Evolutionary conservation across 2,329 filamentous ascomycete genomes (phyloP), one percentile per base, ranked within the genome.

Genomic region (Penicillium carneum): DNA sequence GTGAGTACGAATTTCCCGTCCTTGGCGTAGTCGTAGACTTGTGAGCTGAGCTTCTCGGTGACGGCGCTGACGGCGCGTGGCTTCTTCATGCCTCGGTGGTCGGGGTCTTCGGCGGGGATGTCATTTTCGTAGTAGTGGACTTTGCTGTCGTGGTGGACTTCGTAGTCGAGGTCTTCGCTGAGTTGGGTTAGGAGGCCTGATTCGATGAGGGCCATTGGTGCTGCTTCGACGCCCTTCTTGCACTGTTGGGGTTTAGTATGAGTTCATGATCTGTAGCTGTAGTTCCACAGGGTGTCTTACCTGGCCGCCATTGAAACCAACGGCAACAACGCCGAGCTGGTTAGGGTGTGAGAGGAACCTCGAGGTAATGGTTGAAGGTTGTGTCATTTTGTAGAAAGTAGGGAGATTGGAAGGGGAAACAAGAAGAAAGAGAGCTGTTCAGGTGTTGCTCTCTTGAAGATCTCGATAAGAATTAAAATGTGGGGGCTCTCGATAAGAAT

Each of bases 251-350:
- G 43, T 42, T 61, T 48, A 63, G 58, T 12, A 12, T 45, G 11
- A 14, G 4, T 39, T 34, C 23, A 16, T 38, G 33, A 36, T 23
- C 31, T 50, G n/a, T 39, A 46, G 12, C 29, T 42, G 18, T 53
- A 14, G 51, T 12, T 34, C 38, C 26, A 39, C 18, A 18, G 23
- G 68, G 18, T 42, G 31, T 54, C 84, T 71, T 87, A 95, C 93
- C 87, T 97, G 95, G 59, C 95, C 95, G 68, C 94, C 94, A 56
- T 93, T 96, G 83, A 98, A 99, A 65, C 94, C 94, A 39, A 98
- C 95, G 51, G 94, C 93, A 39, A 98, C 92, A 59, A 99, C 86
- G 64, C 94, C 95, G 66, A 99, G 84, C 73, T 98, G 89, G 74
- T 91, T 85, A 34, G 88, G 86, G 74, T 89, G 84, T 66, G 89